Evolutionary conservation across 2,329 filamentous ascomycete species (phyloP), one percentile per base, ranked within the genome.

Genomic region (Diplodia scrobiculata): DNA sequence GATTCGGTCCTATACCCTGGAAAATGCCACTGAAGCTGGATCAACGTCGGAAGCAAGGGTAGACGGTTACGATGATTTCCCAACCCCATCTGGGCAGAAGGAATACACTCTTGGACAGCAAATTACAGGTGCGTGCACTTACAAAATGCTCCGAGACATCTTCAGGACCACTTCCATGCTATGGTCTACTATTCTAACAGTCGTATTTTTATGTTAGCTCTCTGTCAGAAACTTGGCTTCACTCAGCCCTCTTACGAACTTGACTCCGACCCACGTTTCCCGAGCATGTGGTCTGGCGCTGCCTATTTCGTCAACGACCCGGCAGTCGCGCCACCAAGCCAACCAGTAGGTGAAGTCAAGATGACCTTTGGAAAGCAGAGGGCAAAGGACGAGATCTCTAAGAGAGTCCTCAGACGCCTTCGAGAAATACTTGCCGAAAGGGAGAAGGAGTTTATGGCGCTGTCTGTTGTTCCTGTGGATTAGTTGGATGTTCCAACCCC

Each of bases 311-410:
- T 27, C 2, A 58, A 63, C 17, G 34, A 66, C 67, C 21, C 53
- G 32, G 14, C n/a, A 6, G 19, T 63, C 14, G 59, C 45, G 45
- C 27, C 10, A 5, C 73, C 75, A 2, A 70, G 83, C 19, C 81
- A 48, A n/a, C 73, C 76, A 2, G 70, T 84, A 19, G 82, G 80
- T 25, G 72, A 78, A 64, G 77, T 82, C 2, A 68, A 72, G 0
- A 73, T 78, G 64, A 72, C 84, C 0, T 80, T 73, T 68, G 82
- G 83, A 1, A 80, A 79, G 74, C 82, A 82, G 72, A 79, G 75
- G 54, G 81, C 82, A 0, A 83, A 80, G 71, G 80, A 84, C 66
- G 77, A 78, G 67, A 79, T 81, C 71, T 82, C 82, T 19, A 71
- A 74, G 66, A 64, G 73, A 34, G 77, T 82, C 5, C 66, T 81